Base-by-base conservation (phyloP, 2,329 filamentous ascomycete species). In the Penicillium polonicum region DNA sequence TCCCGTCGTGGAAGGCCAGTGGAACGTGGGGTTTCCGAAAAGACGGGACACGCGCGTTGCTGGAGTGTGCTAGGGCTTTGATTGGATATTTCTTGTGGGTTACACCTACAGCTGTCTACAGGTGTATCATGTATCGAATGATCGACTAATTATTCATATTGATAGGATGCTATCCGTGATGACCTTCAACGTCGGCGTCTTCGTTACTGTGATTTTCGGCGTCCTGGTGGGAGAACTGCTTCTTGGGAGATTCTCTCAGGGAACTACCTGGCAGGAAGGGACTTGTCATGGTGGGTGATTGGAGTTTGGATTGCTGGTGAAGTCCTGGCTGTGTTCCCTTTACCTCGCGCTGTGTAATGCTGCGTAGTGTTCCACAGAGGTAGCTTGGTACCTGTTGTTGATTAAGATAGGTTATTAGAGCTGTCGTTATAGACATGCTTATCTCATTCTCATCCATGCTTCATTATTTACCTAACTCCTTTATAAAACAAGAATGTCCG, bases 81-180 rank as follows among this genome's bases (percentile, higher is more conserved):
- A 44, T 54, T 43, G 55, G 55, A n/a, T 58, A 58, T 39, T 19
- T 58, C n/a, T 27, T 58, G 55, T 58, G 13, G 6, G 55, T 35
- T n/a, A 25, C 15, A 25, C 45, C 29, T 17, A 7, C 21, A 15
- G n/a, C 15, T 48, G 4, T 25, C 10, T 31, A 17, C 7, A n/a
- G 6, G 13, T 1, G 3, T 43, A 10, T 35, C 3, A 2, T n/a
- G 27, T 31, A 6, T 29, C 1, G 21, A 17, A 31, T 17, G 4
- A 29, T 29, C 8, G 3, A 12, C 36, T 57, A 42, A 57, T 15
- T 4, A 4, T 23, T 5, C 21, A 5, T 5, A 21, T 6, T 21
- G 9, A 39, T 39, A 58, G 55, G n/a, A 58, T 58, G 55, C n/a
- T 58, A 8, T 52, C 36, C 4, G 44, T 58, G 6, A 58, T 58